phyloP scores from a whole-genome alignment of 2,329 filamentous ascomycete genomes.

The Sporothrix mexicana region DNA sequence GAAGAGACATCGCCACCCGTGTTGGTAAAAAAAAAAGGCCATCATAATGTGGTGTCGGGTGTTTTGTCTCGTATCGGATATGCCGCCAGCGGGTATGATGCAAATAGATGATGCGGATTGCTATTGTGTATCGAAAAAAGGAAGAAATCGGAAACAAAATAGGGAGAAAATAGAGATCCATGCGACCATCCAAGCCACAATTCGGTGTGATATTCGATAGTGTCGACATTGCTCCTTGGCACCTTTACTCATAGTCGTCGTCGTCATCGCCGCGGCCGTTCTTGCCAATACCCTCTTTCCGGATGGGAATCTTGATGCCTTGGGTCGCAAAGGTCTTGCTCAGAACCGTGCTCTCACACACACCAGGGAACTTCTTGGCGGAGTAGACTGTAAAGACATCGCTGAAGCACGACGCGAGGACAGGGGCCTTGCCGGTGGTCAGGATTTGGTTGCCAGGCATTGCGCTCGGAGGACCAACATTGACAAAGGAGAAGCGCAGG shows the following conservation, averaged over 20 bases:
- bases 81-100: not conserved
- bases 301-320: slow-evolving; percentile 94
- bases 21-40: too few relatives aligned
- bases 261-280: slow-evolving; percentile 62
- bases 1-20: slow-evolving; percentile 18
- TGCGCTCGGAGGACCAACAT: slow-evolving; percentile 67
- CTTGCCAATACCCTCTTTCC: slow-evolving; percentile 73
- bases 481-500: slow-evolving; percentile 77
- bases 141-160: not conserved
- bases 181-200: not conserved
- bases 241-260: slow-evolving; percentile 41
- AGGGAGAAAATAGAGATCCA: not conserved
- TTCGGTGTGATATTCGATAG: not conserved
- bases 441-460: slow-evolving; percentile 54
- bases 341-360: slow-evolving; percentile 88
- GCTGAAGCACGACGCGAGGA: slow-evolving; percentile 85
- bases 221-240: not conserved
- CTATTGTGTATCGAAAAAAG: too few relatives aligned
- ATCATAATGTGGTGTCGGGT: not conserved
- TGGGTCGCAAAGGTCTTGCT: slow-evolving; percentile 94
- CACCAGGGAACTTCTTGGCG: slow-evolving; percentile 97
- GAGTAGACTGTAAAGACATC: slow-evolving; percentile 92
- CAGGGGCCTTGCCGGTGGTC: slow-evolving; percentile 77
- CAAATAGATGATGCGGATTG: not conserved
- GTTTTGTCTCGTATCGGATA: slow-evolving; percentile 3